Base-by-base conservation (phyloP, 2,329 filamentous ascomycete genomes). In the Neoascochyta sp. region DNA sequence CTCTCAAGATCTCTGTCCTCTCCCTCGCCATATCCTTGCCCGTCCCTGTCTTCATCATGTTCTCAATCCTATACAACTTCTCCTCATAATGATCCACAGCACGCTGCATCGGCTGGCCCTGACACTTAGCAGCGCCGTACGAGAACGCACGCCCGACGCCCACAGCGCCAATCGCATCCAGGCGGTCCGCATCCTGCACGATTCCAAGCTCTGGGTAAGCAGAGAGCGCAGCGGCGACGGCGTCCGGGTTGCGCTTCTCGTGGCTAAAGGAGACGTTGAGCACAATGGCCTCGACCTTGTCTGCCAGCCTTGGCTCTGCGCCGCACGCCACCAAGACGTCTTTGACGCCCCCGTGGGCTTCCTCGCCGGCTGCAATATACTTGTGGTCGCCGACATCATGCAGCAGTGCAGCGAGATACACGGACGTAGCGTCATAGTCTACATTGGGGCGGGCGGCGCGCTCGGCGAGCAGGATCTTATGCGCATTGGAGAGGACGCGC, bases 371-470 rank as follows among this genome's bases (percentile, higher is more conserved):
- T 1, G 74, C 67, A 32, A 54, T 39, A 60, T 94, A 94, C 65
- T 94, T 95, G 60, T 75, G 80, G 66, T 95, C 89, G 39, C 85
- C 86, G 11, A 94, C 81, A 51, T 95, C 89, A 65, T 95, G 89
- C 1, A 63, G 46, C 7, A 62, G 51, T 4, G 84, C 85, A 2
- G 78, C 70, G 15, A 93, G 78, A 16, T 77, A 76, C 43, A 92
- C 70, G 15, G 80, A 62, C 8, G 69, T 66, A 4, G 64, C 65
- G 56, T 85, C 71, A 49, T 71, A 71, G 16, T 43, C 19, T 2
- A 18, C 6, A 2, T 33, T 24, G 1, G 63, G 54, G 23, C 63
- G 47, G 50, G 58, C 28, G 34, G 47, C 32, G 54, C 52, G 62
- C 30, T 80, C 74, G 22, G 63, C 59, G 27, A 68, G 53, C 35